Conservation (phyloP, 78 protist species). For the Dictyostelium purpureum region DNA sequence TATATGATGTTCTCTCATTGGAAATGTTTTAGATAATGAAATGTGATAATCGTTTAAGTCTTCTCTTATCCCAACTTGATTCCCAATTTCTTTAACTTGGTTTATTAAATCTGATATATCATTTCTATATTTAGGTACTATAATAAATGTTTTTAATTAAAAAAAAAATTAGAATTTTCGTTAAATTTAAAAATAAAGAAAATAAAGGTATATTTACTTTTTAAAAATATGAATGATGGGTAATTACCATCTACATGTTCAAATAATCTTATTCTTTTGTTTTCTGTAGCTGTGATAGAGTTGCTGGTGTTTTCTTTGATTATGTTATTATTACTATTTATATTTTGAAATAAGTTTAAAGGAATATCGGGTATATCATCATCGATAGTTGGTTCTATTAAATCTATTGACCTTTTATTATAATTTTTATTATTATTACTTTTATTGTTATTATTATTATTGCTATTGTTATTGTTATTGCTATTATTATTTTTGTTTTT, state of each 20-base stretch:
- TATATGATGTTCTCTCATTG: slow-evolving; percentile 73
- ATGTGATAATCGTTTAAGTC: slow-evolving; percentile 29
- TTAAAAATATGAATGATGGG: slow-evolving; percentile 44
- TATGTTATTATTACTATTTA: neutral
- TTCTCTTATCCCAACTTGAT: neutral
- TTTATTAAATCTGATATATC: slow-evolving; percentile 8
- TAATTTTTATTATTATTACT: neutral
- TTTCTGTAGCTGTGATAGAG: neutral
- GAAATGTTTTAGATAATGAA: slow-evolving; percentile 57
- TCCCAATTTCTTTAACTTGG: neutral
- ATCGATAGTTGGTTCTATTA: no score
- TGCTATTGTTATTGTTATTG: neutral
- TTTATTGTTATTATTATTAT: neutral
- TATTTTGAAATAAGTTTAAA: neutral
- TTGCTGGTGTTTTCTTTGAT: no score
- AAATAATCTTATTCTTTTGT: slow-evolving; percentile 25
- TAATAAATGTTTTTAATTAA: neutral
- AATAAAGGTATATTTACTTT: neutral
- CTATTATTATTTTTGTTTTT: no score
- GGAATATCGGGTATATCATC: slow-evolving; percentile 1
- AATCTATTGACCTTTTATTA: neutral
- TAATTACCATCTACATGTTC: slow-evolving; percentile 70
- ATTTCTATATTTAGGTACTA: slow-evolving; percentile 31
- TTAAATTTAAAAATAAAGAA: neutral
- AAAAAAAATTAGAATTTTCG: neutral